Conservation (phyloP, 1,284 basidiomycete species). For the Polyporus tsugae region DNA sequence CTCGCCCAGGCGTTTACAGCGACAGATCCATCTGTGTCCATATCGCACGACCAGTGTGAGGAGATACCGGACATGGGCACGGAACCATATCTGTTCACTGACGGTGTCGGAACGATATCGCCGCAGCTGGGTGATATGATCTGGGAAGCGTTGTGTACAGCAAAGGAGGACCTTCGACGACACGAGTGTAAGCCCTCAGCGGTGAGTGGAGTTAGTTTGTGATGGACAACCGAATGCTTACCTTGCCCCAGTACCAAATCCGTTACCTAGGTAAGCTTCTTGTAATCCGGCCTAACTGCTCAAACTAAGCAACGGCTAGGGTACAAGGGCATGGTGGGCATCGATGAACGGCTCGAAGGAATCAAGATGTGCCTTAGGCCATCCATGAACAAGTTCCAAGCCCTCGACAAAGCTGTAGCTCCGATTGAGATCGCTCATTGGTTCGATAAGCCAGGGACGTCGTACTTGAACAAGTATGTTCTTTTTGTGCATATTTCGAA, state of each 20-base stretch:
- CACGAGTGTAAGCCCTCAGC: constrained; percentile 60
- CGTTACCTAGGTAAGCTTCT: constrained; percentile 64
- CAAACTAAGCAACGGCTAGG: constrained; percentile 21
- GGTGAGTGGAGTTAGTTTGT: constrained; percentile 48
- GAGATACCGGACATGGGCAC: constrained; percentile 60
- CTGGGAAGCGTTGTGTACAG: constrained; percentile 59
- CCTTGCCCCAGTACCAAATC: constrained; percentile 66
- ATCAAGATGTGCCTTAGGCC: constrained; percentile 69
- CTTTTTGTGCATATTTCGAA: not conserved
- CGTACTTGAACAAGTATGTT: constrained; percentile 70
- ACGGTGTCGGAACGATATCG: constrained; percentile 83
- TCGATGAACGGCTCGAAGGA: constrained; percentile 63
- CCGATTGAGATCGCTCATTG: constrained; percentile 76
- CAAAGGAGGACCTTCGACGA: constrained; percentile 45
- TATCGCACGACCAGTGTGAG: constrained; percentile 65
- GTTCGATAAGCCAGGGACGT: constrained; percentile 62
- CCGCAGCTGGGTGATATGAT: constrained; percentile 62
- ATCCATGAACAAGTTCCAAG: constrained; percentile 79
- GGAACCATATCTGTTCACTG: constrained; percentile 64
- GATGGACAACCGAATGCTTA: constrained; percentile 15
- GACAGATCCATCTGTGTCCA: constrained; percentile 73
- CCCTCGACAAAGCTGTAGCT: constrained; percentile 52
- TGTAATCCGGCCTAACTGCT: not conserved
- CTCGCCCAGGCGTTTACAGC: constrained; percentile 86
- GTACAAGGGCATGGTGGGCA: constrained; percentile 76